Evolutionary conservation across 1,284 basidiomycete species (phyloP).

Genomic region (Trametes versicolor): DNA sequence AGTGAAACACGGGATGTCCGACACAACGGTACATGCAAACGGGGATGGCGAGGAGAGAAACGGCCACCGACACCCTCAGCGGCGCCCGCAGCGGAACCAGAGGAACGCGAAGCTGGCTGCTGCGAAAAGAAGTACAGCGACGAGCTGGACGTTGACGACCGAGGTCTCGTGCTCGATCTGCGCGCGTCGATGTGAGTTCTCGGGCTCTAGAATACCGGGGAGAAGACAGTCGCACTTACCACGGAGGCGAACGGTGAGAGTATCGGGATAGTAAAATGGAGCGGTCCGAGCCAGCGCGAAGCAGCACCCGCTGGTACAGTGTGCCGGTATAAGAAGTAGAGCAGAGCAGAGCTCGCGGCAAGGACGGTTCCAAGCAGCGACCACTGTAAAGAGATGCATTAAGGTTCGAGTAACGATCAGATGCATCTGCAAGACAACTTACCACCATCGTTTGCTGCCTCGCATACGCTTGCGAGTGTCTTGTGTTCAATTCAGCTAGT

Average conservation of each 20-base stretch:
- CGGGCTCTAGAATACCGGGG: neutral
- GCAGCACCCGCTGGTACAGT: neutral
- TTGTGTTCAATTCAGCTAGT: slow-evolving; percentile 10
- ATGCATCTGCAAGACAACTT: neutral
- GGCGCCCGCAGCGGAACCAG: slow-evolving; percentile 24
- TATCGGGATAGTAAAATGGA: slow-evolving; percentile 75
- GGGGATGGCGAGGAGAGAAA: too few species aligned
- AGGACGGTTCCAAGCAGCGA: neutral
- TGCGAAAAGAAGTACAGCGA: slow-evolving; percentile 45
- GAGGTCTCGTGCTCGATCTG: slow-evolving; percentile 74
- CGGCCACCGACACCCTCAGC: slow-evolving; percentile 2
- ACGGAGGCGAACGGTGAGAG: slow-evolving; percentile 76
- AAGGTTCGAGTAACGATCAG: neutral
- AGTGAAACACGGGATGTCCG: neutral
- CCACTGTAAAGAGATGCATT: slow-evolving; percentile 16
- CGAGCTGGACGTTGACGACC: slow-evolving; percentile 55
- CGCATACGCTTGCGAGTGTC: slow-evolving; percentile 14
- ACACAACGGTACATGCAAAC: neutral
- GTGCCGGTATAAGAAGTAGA: slow-evolving; percentile 3
- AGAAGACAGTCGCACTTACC: slow-evolving; percentile 48
- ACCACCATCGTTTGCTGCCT: slow-evolving; percentile 23
- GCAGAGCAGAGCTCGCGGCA: neutral
- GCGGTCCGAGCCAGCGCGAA: slow-evolving; percentile 46
- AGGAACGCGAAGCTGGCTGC: slow-evolving; percentile 16
- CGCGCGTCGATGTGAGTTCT: neutral